Base-by-base conservation (phyloP, 192 early-diverging fungal genomes). In the Phlyctochytrium planicorne region DNA sequence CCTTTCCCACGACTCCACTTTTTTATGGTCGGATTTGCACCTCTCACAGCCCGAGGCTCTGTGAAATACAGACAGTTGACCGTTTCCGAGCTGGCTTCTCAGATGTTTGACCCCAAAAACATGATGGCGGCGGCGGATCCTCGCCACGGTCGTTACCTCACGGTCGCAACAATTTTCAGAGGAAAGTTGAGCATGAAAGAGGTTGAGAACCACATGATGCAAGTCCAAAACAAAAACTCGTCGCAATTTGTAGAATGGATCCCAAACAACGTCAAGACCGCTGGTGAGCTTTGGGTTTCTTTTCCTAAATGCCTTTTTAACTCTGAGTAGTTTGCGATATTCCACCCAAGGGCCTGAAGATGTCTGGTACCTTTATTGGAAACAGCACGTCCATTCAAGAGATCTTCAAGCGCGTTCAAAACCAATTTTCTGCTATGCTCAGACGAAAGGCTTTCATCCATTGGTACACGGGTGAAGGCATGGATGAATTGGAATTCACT, bases 81-180 rank as follows among this genome's bases (percentile, higher is more conserved):
- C 16, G 94, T 98, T 25, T 89, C 91, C 50, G 89, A 91, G 64
- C 71, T 85, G 68, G 80, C 91, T 55, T 81, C 89, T 70, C 96
- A 98, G 81, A 94, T 97, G 93, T 92, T 98, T 87, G 94, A 93
- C 75, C 91, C 93, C 53, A 94, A 91, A 79, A 99, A 99, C 87
- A 98, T 98, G 97, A 99, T 99, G 97, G 96, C 95, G 30, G 96
- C 96, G 0, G 96, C 92, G 33, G 97, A 99, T 73, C 95, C 96
- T 27, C 87, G 90, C 66, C 93, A 95, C 77, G 97, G 95, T 3
- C 91, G 93, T 62, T 97, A 99, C 80, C 81, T 99, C 78, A 93
- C 96, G 2, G 94, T 83, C 65, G 93, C 93, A 3, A 91, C 93
- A 68, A 93, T 97, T 76, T 98, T 95, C 92, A 90, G 97, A 74